phyloP scores from a whole-genome alignment of 2,329 filamentous ascomycete species.

The Thelonectria rubi region DNA sequence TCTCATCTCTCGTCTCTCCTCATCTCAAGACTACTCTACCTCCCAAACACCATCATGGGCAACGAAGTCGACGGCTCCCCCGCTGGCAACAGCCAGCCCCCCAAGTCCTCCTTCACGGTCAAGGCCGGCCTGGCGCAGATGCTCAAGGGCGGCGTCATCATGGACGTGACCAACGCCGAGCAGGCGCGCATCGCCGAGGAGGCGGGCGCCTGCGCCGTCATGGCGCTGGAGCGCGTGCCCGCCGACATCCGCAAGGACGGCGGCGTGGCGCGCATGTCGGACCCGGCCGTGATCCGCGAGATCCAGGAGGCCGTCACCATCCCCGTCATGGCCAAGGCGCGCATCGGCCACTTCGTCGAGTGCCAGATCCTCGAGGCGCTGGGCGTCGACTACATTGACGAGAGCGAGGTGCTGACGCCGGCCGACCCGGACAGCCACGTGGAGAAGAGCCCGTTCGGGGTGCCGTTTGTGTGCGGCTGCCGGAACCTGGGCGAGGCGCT shows the following conservation, averaged over 20 bases:
- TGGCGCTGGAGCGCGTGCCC: constrained; percentile 97
- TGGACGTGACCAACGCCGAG: constrained; percentile 95
- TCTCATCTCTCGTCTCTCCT: no score
- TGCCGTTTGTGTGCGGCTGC: constrained; percentile 96
- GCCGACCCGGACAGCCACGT: constrained; percentile 93
- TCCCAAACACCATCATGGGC: constrained; percentile 39
- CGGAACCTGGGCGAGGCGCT: constrained; percentile 93
- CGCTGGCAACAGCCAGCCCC: constrained; percentile 46
- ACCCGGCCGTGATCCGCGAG: constrained; percentile 92
- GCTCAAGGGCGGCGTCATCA: constrained; percentile 99
- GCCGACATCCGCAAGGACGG: constrained; percentile 94
- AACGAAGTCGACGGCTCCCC: constrained; percentile 44
- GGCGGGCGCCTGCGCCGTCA: constrained; percentile 93
- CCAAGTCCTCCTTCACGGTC: constrained; percentile 76
- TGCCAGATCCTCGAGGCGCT: constrained; percentile 97
- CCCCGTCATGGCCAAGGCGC: constrained; percentile 98
- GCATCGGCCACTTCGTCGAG: constrained; percentile 98
- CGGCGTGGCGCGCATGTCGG: constrained; percentile 96
- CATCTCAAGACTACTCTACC: background rate
- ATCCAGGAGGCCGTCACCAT: constrained; percentile 96
- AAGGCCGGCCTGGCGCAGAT: constrained; percentile 97
- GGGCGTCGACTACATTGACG: constrained; percentile 97
- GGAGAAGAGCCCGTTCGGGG: constrained; percentile 82
- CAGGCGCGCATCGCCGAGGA: constrained; percentile 98
- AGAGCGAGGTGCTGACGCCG: constrained; percentile 96